Evolutionary conservation across 805 yeast species (phyloP).

Genomic region (Candida chilensis): DNA sequence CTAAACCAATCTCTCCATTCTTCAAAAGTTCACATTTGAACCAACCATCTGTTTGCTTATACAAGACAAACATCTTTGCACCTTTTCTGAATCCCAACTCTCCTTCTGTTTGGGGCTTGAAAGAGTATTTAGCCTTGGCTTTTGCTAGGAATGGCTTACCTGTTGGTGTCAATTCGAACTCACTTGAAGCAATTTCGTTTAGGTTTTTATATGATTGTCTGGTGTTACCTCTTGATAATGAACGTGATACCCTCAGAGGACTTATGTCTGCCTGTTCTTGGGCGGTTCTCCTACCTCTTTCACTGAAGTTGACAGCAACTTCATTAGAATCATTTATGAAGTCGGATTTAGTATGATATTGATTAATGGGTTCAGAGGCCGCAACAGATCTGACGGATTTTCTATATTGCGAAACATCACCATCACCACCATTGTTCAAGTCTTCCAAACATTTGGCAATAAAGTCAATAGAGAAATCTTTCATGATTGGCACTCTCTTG

Average conservation of each 20-base stretch:
- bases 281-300: neutral
- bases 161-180: constrained; percentile 17
- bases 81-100: constrained; percentile 28
- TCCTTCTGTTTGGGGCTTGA: constrained; percentile 29
- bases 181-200: constrained; percentile 12
- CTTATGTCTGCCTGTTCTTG: constrained; percentile 2
- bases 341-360: constrained; percentile 6
- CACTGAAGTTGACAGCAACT: constrained; percentile 23
- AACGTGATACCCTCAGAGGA: neutral
- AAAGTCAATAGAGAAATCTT: constrained; percentile 34
- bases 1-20: constrained; percentile 27
- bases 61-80: constrained; percentile 30
- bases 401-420: constrained; percentile 29
- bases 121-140: constrained; percentile 28
- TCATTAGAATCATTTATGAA: constrained; percentile 24
- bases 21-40: constrained; percentile 26
- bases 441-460: constrained; percentile 37
- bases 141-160: constrained; percentile 18
- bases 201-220: constrained; percentile 22
- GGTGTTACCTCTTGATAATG: constrained; percentile 9
- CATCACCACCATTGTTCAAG: constrained; percentile 32
- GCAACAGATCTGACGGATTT: constrained; percentile 19
- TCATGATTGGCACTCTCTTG: constrained; percentile 20
- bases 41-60: constrained; percentile 36
- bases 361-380: constrained; percentile 9